Base-by-base conservation (phyloP, 257 asterid species). In the Jacaranda mimosifolia region DNA sequence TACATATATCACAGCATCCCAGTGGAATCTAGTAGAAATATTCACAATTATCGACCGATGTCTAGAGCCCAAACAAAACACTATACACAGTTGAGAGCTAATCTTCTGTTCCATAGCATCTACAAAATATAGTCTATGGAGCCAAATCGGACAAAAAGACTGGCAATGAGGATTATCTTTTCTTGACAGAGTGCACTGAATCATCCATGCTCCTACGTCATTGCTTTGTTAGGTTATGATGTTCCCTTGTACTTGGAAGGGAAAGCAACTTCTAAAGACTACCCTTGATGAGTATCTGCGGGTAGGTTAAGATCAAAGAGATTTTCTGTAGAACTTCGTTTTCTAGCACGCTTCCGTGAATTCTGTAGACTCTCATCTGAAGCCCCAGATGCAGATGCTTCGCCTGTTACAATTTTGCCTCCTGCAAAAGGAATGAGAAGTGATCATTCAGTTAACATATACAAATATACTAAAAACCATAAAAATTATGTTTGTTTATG, bases 291-390 rank as follows among this genome's bases (percentile, higher is more conserved):
- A 72, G 70, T 58, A 74, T 88, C 86, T 4, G 96, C 94, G 17
- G 97, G 98, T 79, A 92, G 21, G 91, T 91, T 92, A 60, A 92
- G 92, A 86, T 94, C 97, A 62, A 94, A 80, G 64, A 82, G 51
- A 21, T 80, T 73, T 73, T 85, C 87, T 48, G 60, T 55, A 0
- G 18, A 19, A 18, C 84, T 73, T 72, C 71, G 89, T 52, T 80
- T 74, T 70, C 92, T 89, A 40, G 87, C 77, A n/a, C 93, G 97
- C 84, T 95, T 93, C 68, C 91, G 82, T 12, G 91, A 76, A 49
- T 82, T 46, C 74, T 77, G 76, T 64, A 70, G 73, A 18, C 78
- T 80, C 79, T 84, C 87, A 12, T 76, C 86, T 8, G 88, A 84
- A 63, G 84, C 83, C 68, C 90, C 88, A 18, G 92, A 89, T 42